Evolutionary conservation across 2,329 filamentous ascomycete species (phyloP), one percentile per base, ranked within the genome.

Genomic region (Fonsecaea pedrosoi): DNA sequence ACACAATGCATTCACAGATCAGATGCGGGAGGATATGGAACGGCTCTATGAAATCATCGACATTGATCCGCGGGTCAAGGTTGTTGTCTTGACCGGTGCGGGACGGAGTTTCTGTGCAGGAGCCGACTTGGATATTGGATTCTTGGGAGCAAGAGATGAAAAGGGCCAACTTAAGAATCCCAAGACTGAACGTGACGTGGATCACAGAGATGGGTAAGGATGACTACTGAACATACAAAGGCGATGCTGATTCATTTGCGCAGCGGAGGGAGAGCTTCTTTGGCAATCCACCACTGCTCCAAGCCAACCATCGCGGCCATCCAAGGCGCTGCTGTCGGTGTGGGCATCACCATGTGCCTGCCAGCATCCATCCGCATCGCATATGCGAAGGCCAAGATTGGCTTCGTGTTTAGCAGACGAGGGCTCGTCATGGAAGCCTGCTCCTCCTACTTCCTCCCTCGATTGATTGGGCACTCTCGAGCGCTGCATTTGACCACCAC

Each of bases 361-460:
- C 82, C 86, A 1, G 84, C 83, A 60, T 82, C 81, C 57, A 81
- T 86, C 60, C 80, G 84, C 56, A 57, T 87, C 67, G 84, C 79
- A 40, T 85, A 83, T 70, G 75, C 77, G 42, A 78, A 79, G n/a
- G 87, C 88, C 9, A 89, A 89, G 74, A 83, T 92, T 66, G 90
- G 89, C 50, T 90, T 92, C 75, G 89, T 91, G 12, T 92, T 92
- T 76, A 82, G 85, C 21, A 83, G 88, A 48, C 82, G 90, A 50
- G 90, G 89, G 0, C 81, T 92, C 73, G 83, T 87, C 68, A 89
- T 90, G 83, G 90, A 92, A 77, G 89, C 88, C 0, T 88, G 86
- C 74, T 87, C 84, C 67, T 88, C 86, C 25, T 92, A 84, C 77
- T 92, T 90, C 80, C 80, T 92, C 55, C 89, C 90, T 3, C 84